Evolutionary conservation across 1,139 yeast species (phyloP), one percentile per base, ranked within the genome.

Genomic region (Pichia sp.): DNA sequence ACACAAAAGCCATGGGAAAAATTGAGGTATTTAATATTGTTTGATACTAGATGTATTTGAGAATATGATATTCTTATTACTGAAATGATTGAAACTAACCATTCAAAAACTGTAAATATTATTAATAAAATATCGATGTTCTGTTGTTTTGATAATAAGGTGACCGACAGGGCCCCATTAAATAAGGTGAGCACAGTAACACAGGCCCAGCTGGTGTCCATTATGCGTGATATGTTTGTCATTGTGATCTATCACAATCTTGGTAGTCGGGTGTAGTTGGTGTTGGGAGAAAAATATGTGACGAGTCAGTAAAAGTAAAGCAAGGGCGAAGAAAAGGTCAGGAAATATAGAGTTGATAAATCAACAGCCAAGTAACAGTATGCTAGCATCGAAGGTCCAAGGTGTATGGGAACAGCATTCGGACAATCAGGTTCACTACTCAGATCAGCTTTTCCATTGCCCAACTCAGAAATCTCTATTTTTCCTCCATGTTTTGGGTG

Each of bases 91-190:
- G 38, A 35, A 10, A 34, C 24, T 14, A 38, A 10, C 33, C 38
- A 35, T 18, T 52, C 51, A 35, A 44, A 47, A 11, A 43, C 21
- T 9, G 32, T 24, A 20, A 45, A 46, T 4, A 52, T 12, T 7
- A 52, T 22, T 8, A 52, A 37, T 9, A 46, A 33, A 19, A 52
- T 42, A 20, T 43, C 37, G 6, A 38, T 8, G 1, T 33, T 5
- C 22, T 21, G 17, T 18, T 34, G 34, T 10, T 37, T 40, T 14
- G 17, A 3, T 2, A 46, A 5, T 14, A 52, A 22, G 9, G 36
- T 31, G 5, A 50, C 22, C 12, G 47, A 42, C 2, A 51, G 9
- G 7, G 43, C 22, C 4, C 49, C 47, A 35, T 27, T 49, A 3
- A 33, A 12, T 5, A 5, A 38, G 27, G 40, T 17, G 4, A 44